Evolutionary conservation across 2,329 filamentous ascomycete species (phyloP).

Genomic region (Aspergillus aculeatinus): DNA sequence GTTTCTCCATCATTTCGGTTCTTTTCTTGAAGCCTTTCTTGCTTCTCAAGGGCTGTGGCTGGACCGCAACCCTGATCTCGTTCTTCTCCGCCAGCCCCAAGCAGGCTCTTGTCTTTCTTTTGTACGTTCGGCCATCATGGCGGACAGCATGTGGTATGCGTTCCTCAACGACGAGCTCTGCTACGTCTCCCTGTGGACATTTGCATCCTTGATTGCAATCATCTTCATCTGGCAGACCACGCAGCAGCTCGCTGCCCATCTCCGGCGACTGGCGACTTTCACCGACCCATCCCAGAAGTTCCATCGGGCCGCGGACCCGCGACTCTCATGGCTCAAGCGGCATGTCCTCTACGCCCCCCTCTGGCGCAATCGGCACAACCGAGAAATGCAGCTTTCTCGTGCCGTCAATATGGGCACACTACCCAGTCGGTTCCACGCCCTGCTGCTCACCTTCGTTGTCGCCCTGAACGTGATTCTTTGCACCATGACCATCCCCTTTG

Average conservation of each 20-base stretch:
- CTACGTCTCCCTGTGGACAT: conserved; percentile 3
- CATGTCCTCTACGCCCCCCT: conserved; percentile 56
- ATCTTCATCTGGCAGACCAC: conserved; percentile 6
- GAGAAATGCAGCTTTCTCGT: conserved; percentile 42
- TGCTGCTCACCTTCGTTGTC: conserved; percentile 39
- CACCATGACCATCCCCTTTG: conserved; percentile 44
- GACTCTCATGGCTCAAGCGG: conserved; percentile 23
- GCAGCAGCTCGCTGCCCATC: neutral
- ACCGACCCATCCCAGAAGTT: neutral
- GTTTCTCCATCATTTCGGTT: neutral
- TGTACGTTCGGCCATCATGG: neutral
- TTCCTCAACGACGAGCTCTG: conserved; percentile 8
- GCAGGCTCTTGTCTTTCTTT: neutral
- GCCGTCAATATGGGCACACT: conserved; percentile 46
- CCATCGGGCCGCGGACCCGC: neutral
- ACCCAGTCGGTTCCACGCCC: conserved; percentile 46
- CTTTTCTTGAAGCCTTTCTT: neutral
- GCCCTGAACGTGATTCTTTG: conserved; percentile 50
- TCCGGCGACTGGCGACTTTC: conserved; percentile 5
- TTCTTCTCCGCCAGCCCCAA: neutral
- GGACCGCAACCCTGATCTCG: neutral
- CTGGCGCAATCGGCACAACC: conserved; percentile 43
- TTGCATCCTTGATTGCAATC: conserved; percentile 2
- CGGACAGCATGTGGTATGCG: neutral
- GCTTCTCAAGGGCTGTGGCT: neutral